Percentiles rank a stretch among this genome's conserved stretches.
These are phyloP conservation scores for Monilinia laxa DNA, from an alignment of 2,329 filamentous ascomycete genomes.

Conservation along the genomic window DNA sequence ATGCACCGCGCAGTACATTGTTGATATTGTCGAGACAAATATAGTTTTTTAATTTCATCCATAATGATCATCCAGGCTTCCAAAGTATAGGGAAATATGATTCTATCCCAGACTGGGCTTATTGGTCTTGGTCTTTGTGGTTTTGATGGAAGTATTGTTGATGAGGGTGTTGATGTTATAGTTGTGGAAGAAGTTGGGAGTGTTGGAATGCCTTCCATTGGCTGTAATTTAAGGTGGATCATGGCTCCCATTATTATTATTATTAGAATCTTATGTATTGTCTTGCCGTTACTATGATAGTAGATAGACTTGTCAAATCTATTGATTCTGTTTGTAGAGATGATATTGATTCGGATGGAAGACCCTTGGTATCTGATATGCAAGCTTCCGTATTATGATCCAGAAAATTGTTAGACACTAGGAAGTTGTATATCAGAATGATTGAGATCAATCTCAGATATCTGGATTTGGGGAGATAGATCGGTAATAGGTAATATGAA, in stretches of 20 bases:
- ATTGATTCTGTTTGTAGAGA: slow-evolving; percentile 11
- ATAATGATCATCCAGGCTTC: slow-evolving; percentile 37
- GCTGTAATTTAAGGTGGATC: slow-evolving; percentile 23
- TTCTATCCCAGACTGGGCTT: slow-evolving; percentile 25
- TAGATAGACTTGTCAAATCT: background rate
- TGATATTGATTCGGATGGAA: slow-evolving; percentile 17
- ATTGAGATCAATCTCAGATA: background rate
- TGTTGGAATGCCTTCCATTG: slow-evolving; percentile 9
- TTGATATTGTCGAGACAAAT: slow-evolving; percentile 36
- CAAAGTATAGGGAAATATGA: slow-evolving; percentile 33
- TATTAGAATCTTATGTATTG: background rate
- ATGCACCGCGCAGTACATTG: slow-evolving; percentile 37
- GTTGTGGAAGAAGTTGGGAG: slow-evolving; percentile 11
- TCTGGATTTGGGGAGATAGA: background rate
- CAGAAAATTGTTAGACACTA: slow-evolving; percentile 13
- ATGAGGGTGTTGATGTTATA: slow-evolving; percentile 7
- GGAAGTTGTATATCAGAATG: background rate
- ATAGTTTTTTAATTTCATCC: slow-evolving; percentile 38
- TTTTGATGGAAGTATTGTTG: slow-evolving; percentile 10
- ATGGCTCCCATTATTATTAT: slow-evolving; percentile 12
- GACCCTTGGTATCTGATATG: slow-evolving; percentile 16
- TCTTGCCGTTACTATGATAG: slow-evolving; percentile 6
- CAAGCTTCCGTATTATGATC: slow-evolving; percentile 19
- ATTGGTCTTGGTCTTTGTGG: slow-evolving; percentile 29
- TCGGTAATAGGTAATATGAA: too few species aligned